These are phyloP conservation scores for Sugiyamaella grinbergsii DNA, from an alignment of 1,139 yeast species.

Conservation along the genomic window DNA sequence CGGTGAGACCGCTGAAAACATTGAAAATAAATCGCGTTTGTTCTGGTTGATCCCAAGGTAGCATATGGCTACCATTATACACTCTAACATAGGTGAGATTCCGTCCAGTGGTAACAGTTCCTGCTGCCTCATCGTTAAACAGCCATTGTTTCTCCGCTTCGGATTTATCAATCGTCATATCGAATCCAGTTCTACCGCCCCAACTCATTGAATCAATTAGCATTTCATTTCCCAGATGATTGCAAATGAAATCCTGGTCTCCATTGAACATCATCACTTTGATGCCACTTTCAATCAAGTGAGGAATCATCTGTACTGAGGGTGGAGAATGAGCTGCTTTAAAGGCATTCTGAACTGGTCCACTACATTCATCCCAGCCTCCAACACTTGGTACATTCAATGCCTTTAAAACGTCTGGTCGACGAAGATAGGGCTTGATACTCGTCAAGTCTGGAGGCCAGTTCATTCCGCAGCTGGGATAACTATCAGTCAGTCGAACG, in stretches of 20 bases:
- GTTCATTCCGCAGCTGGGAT: conserved; percentile 87
- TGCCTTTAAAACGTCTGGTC: conserved; percentile 57
- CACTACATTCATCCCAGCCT: conserved; percentile 78
- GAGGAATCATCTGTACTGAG: conserved; percentile 66
- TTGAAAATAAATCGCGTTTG: conserved; percentile 63
- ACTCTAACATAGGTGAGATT: conserved; percentile 78
- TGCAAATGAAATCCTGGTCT: conserved; percentile 86
- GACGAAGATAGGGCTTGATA: conserved; percentile 62
- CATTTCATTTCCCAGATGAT: conserved; percentile 71
- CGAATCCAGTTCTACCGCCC: conserved; percentile 62
- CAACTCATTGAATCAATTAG: conserved; percentile 64
- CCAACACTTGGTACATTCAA: conserved; percentile 46
- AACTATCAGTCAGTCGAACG: conserved; percentile 65
- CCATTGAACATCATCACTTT: conserved; percentile 82
- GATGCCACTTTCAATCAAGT: conserved; percentile 51
- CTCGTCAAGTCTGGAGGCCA: conserved; percentile 81
- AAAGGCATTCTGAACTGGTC: conserved; percentile 56
- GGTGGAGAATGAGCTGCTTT: conserved; percentile 58
- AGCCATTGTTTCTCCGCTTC: conserved; percentile 35
- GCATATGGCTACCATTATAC: conserved; percentile 88
- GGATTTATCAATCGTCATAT: conserved; percentile 17
- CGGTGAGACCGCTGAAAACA: conserved; percentile 38
- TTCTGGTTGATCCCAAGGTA: conserved; percentile 79
- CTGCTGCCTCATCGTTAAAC: conserved; percentile 36
- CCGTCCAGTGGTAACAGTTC: conserved; percentile 50